Evolutionary conservation across 306 rosid genomes (phyloP).

Genomic region (Cucumis cinereus): DNA sequence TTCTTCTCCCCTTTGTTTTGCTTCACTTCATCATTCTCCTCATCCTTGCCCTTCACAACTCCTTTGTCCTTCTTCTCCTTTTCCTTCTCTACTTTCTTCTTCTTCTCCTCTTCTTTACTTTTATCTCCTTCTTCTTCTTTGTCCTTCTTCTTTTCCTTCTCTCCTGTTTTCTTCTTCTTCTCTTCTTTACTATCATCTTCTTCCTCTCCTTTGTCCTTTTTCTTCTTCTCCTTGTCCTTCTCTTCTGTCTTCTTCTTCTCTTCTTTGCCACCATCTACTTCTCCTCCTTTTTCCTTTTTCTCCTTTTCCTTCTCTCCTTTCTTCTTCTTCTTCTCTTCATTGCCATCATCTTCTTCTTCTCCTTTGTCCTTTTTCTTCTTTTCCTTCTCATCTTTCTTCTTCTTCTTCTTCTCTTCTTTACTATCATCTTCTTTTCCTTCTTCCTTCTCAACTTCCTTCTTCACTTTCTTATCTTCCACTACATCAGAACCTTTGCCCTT

Average conservation of each 20-base stretch:
- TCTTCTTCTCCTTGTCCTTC: neutral
- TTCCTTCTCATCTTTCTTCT: neutral
- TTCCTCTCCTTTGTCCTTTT: neutral
- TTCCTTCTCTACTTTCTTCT: neutral
- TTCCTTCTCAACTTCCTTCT: slow-evolving; percentile 1
- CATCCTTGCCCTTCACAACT: neutral
- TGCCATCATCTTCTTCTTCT: neutral
- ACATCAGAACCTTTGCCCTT: neutral
- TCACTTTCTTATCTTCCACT: slow-evolving; percentile 6
- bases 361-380: neutral
- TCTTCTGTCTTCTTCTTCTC: neutral
- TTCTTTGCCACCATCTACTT: neutral
- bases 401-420: slow-evolving; percentile 5
- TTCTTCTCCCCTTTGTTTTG: slow-evolving; percentile 15
- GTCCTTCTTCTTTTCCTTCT: slow-evolving; percentile 16
- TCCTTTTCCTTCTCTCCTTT: neutral
- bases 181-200: slow-evolving; percentile 10
- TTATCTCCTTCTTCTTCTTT: neutral
- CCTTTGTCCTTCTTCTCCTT: neutral
- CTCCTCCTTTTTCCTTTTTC: neutral
- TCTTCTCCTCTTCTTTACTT: neutral
- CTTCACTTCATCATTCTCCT: neutral
- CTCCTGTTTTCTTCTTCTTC: neutral
- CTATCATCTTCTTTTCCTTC: neutral
- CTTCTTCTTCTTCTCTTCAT: neutral